These are phyloP conservation scores for Ambrosia artemisiifolia DNA, from an alignment of 129 eudicot species.

Conservation along the genomic window DNA sequence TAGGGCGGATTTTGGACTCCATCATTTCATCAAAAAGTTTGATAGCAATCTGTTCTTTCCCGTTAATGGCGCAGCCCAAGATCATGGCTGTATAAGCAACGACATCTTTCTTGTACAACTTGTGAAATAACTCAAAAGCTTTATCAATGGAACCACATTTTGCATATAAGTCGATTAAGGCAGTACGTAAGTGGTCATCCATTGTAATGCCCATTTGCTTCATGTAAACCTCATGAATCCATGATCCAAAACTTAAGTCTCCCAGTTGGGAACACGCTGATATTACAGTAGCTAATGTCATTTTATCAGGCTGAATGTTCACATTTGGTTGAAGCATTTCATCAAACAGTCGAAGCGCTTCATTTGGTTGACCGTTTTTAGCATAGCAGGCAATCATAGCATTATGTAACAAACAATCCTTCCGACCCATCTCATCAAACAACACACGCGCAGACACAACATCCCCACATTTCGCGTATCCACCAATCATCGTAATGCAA, in stretches of 20 bases:
- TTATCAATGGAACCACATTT: slow-evolving; percentile 47
- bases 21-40: slow-evolving; percentile 45
- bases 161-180: slow-evolving; percentile 48
- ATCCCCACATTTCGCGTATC: slow-evolving; percentile 36
- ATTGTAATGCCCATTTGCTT: slow-evolving; percentile 20
- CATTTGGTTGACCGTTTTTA: slow-evolving; percentile 44
- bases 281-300: slow-evolving; percentile 45
- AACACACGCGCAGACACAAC: slow-evolving; percentile 26
- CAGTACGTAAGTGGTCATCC: slow-evolving; percentile 47
- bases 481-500: slow-evolving; percentile 30
- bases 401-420: slow-evolving; percentile 36
- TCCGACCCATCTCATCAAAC: slow-evolving; percentile 21
- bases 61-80: slow-evolving; percentile 35
- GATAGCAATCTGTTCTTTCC: slow-evolving; percentile 30
- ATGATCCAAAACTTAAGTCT: slow-evolving; percentile 36
- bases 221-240: slow-evolving; percentile 29
- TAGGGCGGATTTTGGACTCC: slow-evolving; percentile 32
- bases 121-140: slow-evolving; percentile 35
- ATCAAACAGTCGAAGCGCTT: slow-evolving; percentile 37
- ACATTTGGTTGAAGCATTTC: slow-evolving; percentile 38
- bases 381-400: slow-evolving; percentile 51
- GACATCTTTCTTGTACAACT: slow-evolving; percentile 38
- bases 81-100: slow-evolving; percentile 55
- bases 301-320: slow-evolving; percentile 37
- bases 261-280: slow-evolving; percentile 48